Percentiles rank a stretch among this genome's conserved stretches.
phyloP scores from a whole-genome alignment of 257 asterid species.

The Hygrophila difformis region DNA sequence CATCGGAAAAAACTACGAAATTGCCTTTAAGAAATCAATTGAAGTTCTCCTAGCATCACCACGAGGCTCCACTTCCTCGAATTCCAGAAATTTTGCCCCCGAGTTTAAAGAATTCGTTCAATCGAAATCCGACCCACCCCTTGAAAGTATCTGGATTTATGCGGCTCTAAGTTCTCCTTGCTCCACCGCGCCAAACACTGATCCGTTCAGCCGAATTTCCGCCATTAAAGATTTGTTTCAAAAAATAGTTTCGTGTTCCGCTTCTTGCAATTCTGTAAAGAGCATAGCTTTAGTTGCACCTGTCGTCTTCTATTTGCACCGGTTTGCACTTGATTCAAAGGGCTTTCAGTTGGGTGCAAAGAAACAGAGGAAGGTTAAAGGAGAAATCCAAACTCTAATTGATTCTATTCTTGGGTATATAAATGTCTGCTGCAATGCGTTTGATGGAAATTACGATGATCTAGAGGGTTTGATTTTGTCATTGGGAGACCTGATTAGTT shows the following conservation, averaged over 20 bases:
- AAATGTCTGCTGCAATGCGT: conserved; percentile 37
- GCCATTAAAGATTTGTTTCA: conserved; percentile 43
- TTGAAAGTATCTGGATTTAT: conserved; percentile 61
- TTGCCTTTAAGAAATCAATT: conserved; percentile 30
- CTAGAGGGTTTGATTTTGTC: conserved; percentile 32
- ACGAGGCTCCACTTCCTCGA: conserved; percentile 12
- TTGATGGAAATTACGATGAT: conserved; percentile 21
- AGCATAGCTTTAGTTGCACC: conserved; percentile 48
- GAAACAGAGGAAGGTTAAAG: conserved; percentile 32
- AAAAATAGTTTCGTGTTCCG: conserved; percentile 42
- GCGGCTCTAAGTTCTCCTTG: conserved; percentile 32
- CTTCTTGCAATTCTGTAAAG: conserved; percentile 34
- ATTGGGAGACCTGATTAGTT: conserved; percentile 35
- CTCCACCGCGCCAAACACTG: conserved; percentile 16
- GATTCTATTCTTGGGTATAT: conserved; percentile 46
- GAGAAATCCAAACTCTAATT: conserved; percentile 40
- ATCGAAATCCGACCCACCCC: conserved; percentile 40
- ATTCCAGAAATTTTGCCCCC: conserved; percentile 21
- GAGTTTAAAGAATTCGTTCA: conserved; percentile 37
- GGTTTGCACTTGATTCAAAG: conserved; percentile 23
- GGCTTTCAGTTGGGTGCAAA: conserved; percentile 33
- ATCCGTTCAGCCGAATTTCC: conserved; percentile 24
- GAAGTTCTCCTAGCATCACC: conserved; percentile 29
- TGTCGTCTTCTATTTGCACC: conserved; percentile 38
- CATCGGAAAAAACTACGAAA: conserved; percentile 33